Conservation (phyloP, 768 basidiomycete genomes). For the Hirschioporus abietinus region DNA sequence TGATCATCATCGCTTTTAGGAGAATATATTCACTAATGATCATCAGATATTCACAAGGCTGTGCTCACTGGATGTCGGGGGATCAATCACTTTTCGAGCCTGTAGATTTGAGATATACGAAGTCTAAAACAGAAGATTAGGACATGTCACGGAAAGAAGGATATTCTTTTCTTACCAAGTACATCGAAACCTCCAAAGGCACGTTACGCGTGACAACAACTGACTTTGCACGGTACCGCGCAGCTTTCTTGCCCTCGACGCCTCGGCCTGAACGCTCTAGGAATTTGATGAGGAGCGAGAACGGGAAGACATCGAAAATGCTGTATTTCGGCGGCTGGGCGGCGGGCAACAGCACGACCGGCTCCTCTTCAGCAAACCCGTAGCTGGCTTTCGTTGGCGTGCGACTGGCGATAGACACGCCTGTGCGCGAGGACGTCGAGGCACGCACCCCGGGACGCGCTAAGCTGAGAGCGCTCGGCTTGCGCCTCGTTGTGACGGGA, state of each 20-base stretch:
- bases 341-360: constrained; percentile 42
- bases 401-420: not conserved
- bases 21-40: not conserved
- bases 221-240: constrained; percentile 46
- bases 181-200: constrained; percentile 65
- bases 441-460: not conserved
- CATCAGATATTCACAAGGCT: constrained; percentile 3
- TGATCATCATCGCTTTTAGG: constrained; percentile 39
- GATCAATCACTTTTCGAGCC: constrained; percentile 47
- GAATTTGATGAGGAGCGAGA: constrained; percentile 49
- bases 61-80: constrained; percentile 54
- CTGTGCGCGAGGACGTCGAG: not conserved
- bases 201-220: constrained; percentile 48
- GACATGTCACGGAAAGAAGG: not conserved
- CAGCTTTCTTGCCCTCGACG: constrained; percentile 59
- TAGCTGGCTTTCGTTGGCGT: constrained; percentile 5
- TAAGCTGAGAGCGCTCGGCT: constrained; percentile 21
- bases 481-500: constrained; percentile 18
- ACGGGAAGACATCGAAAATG: constrained; percentile 63
- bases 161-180: constrained; percentile 39
- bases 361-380: constrained; percentile 32
- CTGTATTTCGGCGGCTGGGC: constrained; percentile 54
- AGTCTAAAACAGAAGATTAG: constrained; percentile 37
- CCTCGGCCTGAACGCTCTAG: constrained; percentile 43
- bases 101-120: constrained; percentile 63